Conservation (phyloP, 345 rosid species). For the Syzygium jambos region DNA sequence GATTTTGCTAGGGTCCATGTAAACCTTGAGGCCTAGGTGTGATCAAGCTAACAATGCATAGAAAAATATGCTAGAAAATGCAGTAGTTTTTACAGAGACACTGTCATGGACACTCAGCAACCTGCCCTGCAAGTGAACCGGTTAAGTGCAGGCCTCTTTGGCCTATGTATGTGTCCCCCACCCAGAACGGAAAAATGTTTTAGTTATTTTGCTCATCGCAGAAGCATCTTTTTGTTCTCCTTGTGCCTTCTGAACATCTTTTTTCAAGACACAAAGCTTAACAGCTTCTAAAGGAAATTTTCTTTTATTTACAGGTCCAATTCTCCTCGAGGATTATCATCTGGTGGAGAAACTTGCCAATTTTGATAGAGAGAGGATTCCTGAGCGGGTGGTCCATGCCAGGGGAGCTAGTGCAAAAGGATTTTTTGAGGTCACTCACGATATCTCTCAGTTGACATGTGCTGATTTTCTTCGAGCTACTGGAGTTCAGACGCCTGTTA, state of each 20-base stretch:
- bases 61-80: neutral
- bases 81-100: neutral
- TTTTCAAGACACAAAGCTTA: neutral
- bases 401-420: conserved; percentile 99
- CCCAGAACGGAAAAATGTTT: neutral
- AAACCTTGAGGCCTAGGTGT: neutral
- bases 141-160: neutral
- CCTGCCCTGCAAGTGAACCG: neutral
- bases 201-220: neutral
- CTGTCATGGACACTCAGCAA: neutral
- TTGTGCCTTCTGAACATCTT: neutral
- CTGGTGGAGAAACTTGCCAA: conserved; percentile 88
- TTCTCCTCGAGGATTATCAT: conserved; percentile 96
- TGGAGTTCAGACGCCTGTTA: conserved; percentile 91
- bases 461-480: conserved; percentile 97
- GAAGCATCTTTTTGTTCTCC: neutral
- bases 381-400: conserved; percentile 98
- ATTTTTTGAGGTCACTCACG: conserved; percentile 96
- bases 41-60: neutral
- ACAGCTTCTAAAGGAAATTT: neutral
- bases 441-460: conserved; percentile 63
- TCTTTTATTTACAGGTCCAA: conserved; percentile 50
- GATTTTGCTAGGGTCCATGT: neutral
- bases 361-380: conserved; percentile 89
- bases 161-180: neutral